Evolutionary conservation across 208 protist species (phyloP).

Genomic region (Leishmania gerbilli): DNA sequence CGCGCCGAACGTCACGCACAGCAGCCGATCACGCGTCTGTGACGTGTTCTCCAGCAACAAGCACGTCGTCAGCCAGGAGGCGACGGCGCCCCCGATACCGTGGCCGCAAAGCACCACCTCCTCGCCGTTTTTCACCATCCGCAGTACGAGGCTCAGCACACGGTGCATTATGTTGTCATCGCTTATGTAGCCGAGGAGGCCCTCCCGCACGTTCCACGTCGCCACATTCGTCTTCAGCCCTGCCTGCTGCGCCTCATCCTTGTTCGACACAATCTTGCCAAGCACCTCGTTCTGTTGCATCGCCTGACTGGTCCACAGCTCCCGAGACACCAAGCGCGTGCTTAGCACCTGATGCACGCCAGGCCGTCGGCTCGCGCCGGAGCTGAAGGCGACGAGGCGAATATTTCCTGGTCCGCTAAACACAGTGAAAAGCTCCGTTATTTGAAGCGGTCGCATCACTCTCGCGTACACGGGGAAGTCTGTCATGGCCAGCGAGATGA

Average conservation of each 20-base stretch:
- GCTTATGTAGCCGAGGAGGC: constrained; percentile 22
- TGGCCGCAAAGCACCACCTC: constrained; percentile 54
- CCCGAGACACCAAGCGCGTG: constrained; percentile 18
- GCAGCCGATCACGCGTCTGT: constrained; percentile 26
- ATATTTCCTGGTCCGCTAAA: constrained; percentile 30
- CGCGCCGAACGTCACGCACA: constrained; percentile 54
- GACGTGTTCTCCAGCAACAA: constrained; percentile 43
- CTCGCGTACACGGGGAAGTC: constrained; percentile 34
- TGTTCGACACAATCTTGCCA: constrained; percentile 25
- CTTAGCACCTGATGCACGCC: constrained; percentile 27
- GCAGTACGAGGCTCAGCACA: constrained; percentile 24
- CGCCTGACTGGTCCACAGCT: constrained; percentile 35
- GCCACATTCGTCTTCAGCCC: constrained; percentile 13
- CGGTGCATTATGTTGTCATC: constrained; percentile 15
- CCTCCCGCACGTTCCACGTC: constrained; percentile 21
- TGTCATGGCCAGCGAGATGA: constrained; percentile 40
- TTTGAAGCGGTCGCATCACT: constrained; percentile 30
- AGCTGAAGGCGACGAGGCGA: constrained; percentile 40
- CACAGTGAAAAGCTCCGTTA: constrained; percentile 32
- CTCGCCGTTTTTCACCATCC: constrained; percentile 22
- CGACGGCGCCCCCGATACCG: constrained; percentile 42
- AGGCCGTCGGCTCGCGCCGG: constrained; percentile 15
- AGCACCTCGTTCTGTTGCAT: constrained; percentile 9
- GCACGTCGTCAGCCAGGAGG: constrained; percentile 23
- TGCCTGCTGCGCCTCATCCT: constrained; percentile 1